Evolutionary conservation across 2,329 filamentous ascomycete species (phyloP).

Genomic region (Podosphaera aphanis): DNA sequence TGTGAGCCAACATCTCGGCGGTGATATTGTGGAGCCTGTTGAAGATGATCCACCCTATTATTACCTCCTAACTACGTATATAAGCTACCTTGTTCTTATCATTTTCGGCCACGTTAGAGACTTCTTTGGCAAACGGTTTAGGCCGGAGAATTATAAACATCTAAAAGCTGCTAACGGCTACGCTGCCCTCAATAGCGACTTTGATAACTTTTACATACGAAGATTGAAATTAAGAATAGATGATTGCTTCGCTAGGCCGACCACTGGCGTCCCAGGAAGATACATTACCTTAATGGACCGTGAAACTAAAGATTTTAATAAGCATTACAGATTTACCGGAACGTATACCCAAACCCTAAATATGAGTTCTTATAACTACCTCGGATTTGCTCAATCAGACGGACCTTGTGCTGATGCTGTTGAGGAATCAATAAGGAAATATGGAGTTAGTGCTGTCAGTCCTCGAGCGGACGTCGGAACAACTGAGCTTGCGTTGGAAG

Average conservation of each 20-base stretch:
- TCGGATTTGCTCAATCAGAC: constrained; percentile 92
- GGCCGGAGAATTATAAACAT: constrained; percentile 59
- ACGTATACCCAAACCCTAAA: constrained; percentile 88
- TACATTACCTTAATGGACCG: constrained; percentile 87
- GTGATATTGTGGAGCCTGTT: constrained; percentile 56
- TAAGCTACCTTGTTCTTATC: constrained; percentile 91
- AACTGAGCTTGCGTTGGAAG: constrained; percentile 65
- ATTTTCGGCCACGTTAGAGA: constrained; percentile 87
- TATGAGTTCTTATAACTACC: constrained; percentile 98
- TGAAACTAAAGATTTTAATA: constrained; percentile 75
- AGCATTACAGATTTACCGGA: constrained; percentile 69
- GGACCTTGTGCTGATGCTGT: constrained; percentile 87
- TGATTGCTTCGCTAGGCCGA: constrained; percentile 84
- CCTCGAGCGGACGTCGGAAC: constrained; percentile 68
- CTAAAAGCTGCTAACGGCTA: constrained; percentile 70
- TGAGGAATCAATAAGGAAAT: constrained; percentile 64
- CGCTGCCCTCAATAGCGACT: constrained; percentile 87
- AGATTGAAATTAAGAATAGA: constrained; percentile 85
- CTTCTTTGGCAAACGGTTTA: constrained; percentile 93
- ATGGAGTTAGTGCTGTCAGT: constrained; percentile 64
- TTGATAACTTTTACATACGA: constrained; percentile 94
- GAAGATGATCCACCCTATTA: constrained; percentile 95
- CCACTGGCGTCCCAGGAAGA: constrained; percentile 78
- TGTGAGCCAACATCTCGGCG: constrained; percentile 66
- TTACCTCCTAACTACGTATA: constrained; percentile 90